These are phyloP conservation scores for Clavispora vitiphila DNA, from an alignment of 805 yeast genomes.

Conservation along the genomic window DNA sequence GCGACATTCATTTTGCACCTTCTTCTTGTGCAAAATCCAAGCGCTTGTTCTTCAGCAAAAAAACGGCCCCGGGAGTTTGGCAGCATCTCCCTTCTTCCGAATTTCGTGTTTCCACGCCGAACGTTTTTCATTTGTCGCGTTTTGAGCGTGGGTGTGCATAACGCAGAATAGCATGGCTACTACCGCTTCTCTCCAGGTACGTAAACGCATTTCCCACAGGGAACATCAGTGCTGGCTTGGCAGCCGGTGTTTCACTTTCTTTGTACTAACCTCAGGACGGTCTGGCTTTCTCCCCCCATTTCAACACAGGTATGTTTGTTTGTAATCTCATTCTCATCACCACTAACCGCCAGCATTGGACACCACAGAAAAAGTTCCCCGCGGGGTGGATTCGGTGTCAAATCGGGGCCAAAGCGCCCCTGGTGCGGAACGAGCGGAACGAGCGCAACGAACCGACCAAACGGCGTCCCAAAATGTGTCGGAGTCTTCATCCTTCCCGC, in stretches of 20 bases:
- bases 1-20: constrained; percentile 2
- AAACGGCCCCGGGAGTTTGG: neutral
- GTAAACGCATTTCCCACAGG: too few species aligned
- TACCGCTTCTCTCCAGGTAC: neutral
- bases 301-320: constrained; percentile 8
- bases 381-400: too few species aligned
- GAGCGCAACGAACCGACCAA: too few species aligned
- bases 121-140: too few species aligned
- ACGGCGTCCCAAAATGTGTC: too few species aligned
- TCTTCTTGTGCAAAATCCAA: neutral
- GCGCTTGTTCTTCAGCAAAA: neutral
- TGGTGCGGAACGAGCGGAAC: too few species aligned
- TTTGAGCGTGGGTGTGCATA: neutral
- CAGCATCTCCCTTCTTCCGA: neutral
- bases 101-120: neutral
- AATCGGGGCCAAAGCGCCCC: too few species aligned
- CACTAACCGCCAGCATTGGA: constrained; percentile 9
- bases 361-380: constrained; percentile 3
- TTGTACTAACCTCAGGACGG: neutral
- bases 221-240: too few species aligned
- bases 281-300: neutral
- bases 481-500: too few species aligned
- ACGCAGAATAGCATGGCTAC: neutral
- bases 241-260: too few species aligned
- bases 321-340: neutral